phyloP scores from a whole-genome alignment of 2,329 filamentous ascomycete species.

The Colletotrichum cordylinicola region DNA sequence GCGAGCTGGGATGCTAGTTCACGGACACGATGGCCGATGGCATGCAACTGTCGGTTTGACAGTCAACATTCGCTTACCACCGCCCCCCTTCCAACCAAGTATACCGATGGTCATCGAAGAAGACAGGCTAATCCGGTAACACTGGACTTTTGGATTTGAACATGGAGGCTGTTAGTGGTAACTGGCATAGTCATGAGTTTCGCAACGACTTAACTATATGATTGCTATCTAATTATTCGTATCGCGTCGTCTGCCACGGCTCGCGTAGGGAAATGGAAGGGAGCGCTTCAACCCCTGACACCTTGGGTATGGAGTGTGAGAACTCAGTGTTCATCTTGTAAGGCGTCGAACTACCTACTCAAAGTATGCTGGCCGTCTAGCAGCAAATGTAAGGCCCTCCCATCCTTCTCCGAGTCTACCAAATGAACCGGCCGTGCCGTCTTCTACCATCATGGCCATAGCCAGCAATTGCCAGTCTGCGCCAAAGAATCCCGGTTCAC shows the following conservation, averaged over 20 bases:
- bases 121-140: background rate
- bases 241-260: background rate
- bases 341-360: slow-evolving; percentile 20
- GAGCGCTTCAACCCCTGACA: background rate
- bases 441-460: slow-evolving; percentile 16
- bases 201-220: background rate
- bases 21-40: background rate
- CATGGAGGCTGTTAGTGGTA: background rate
- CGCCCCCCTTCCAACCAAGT: background rate
- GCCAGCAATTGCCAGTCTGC: slow-evolving; percentile 8
- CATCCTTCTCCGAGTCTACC: slow-evolving; percentile 18
- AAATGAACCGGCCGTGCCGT: slow-evolving; percentile 16
- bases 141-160: background rate
- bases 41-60: background rate
- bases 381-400: slow-evolving; percentile 18
- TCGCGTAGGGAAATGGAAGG: background rate
- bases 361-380: slow-evolving; percentile 21
- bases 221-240: slow-evolving; percentile 17
- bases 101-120: background rate
- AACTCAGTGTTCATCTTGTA: slow-evolving; percentile 22
- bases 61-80: background rate
- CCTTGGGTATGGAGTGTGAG: background rate
- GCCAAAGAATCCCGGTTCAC: slow-evolving; percentile 17
- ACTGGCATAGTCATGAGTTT: background rate
- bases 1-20: background rate